These are phyloP conservation scores for Wickerhamiella parazyma DNA, from an alignment of 805 yeast species.

Conservation along the genomic window DNA sequence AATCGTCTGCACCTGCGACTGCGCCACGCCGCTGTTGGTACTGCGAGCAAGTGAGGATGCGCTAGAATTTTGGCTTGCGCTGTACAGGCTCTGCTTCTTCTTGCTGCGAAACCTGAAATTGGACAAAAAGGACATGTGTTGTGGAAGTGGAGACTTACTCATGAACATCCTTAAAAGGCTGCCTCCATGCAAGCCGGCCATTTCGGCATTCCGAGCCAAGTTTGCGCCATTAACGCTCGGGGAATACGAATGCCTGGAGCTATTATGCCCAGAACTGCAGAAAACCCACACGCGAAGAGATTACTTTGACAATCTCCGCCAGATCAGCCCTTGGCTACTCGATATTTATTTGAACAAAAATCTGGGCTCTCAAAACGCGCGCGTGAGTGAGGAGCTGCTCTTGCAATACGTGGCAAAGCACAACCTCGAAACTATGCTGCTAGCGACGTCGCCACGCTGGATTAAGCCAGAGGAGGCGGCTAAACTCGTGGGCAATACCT, in stretches of 20 bases:
- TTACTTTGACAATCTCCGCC: conserved; percentile 11
- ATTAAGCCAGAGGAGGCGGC: not conserved
- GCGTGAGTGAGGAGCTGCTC: conserved; percentile 9
- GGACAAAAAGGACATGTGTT: conserved; percentile 10
- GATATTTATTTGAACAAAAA: conserved; percentile 14
- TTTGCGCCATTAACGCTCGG: conserved; percentile 12
- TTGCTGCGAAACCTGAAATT: conserved; percentile 12
- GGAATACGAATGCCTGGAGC: conserved; percentile 11
- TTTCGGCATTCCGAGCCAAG: not conserved
- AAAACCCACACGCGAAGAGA: not conserved
- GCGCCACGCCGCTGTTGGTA: not conserved
- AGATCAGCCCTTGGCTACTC: conserved; percentile 11
- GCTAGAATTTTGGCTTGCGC: conserved; percentile 9
- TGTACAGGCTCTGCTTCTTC: conserved; percentile 4
- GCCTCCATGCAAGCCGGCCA: not conserved
- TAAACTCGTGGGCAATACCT: not conserved
- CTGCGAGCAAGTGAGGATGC: conserved; percentile 6
- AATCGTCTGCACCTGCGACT: not conserved
- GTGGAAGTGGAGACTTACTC: too few relatives aligned
- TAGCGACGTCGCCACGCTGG: not conserved
- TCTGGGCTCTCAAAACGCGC: conserved; percentile 18
- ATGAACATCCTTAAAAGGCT: not conserved
- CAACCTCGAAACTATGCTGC: conserved; percentile 5
- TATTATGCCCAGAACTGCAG: conserved; percentile 16
- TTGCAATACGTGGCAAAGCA: conserved; percentile 10